Evolutionary conservation across 2,329 filamentous ascomycete genomes (phyloP).

Genomic region (Cercospora canescens): DNA sequence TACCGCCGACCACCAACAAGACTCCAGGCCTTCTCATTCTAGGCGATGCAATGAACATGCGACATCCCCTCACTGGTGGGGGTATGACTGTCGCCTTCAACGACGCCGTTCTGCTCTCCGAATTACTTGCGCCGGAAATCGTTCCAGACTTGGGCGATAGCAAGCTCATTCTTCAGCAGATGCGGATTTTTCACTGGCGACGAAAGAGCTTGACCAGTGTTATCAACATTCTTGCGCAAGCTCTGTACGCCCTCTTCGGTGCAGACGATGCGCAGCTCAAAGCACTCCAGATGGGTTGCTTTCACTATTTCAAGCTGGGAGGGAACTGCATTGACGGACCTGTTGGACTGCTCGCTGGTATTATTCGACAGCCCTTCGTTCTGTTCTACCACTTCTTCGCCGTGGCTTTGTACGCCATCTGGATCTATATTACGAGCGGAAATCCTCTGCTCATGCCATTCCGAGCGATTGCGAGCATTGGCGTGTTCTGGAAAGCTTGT

Average conservation of each 20-base stretch:
- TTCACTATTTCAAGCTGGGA: slow-evolving; percentile 81
- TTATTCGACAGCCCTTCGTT: slow-evolving; percentile 73
- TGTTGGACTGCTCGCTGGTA: slow-evolving; percentile 75
- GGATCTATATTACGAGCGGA: slow-evolving; percentile 59
- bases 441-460: slow-evolving; percentile 43
- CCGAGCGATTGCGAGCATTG: slow-evolving; percentile 41
- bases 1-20: slow-evolving; percentile 75
- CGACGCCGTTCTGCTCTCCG: slow-evolving; percentile 77
- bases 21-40: slow-evolving; percentile 75
- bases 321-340: slow-evolving; percentile 75
- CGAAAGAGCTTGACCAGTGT: slow-evolving; percentile 80
- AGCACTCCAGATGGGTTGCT: slow-evolving; percentile 85
- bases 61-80: slow-evolving; percentile 94
- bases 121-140: slow-evolving; percentile 67
- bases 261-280: slow-evolving; percentile 76
- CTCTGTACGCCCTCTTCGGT: slow-evolving; percentile 87
- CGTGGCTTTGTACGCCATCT: slow-evolving; percentile 86
- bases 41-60: slow-evolving; percentile 98
- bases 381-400: slow-evolving; percentile 93
- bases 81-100: slow-evolving; percentile 98
- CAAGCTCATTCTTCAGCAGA: slow-evolving; percentile 63
- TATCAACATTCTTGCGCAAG: slow-evolving; percentile 97
- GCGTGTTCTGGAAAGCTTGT: slow-evolving; percentile 54
- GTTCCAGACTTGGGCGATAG: slow-evolving; percentile 72
- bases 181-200: slow-evolving; percentile 80